Conservation (phyloP, 1,284 basidiomycete genomes). For the Trichosporon sp. region DNA sequence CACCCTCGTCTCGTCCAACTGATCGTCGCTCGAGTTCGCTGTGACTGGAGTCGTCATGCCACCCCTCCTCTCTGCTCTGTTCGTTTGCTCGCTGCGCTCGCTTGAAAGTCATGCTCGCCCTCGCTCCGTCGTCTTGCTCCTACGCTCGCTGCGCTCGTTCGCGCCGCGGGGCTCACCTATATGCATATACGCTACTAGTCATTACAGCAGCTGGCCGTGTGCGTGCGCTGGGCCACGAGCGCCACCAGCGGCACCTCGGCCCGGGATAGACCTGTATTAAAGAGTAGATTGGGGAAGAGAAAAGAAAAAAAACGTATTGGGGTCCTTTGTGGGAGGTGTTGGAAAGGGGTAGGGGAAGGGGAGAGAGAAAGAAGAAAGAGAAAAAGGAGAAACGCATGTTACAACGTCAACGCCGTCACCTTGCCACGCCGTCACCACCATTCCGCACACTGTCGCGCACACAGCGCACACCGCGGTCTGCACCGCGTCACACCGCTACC, state of each 20-base stretch:
- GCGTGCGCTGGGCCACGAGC: neutral
- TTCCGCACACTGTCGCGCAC: neutral
- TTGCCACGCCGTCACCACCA: neutral
- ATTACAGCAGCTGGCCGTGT: slow-evolving; percentile 7
- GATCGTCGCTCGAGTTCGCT: too few species aligned
- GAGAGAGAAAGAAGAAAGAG: neutral
- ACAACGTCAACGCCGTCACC: slow-evolving; percentile 9
- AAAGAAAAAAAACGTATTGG: neutral
- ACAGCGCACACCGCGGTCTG: neutral
- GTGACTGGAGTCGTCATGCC: too few species aligned
- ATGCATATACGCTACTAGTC: slow-evolving; percentile 18
- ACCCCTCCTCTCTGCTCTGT: too few species aligned
- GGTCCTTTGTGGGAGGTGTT: neutral
- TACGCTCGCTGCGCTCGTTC: neutral
- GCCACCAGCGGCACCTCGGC: neutral
- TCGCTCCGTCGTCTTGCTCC: too few species aligned
- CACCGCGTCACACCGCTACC: neutral
- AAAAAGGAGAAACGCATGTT: slow-evolving; percentile 14
- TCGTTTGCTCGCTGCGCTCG: too few species aligned
- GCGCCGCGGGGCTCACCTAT: neutral
- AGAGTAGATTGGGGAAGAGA: slow-evolving; percentile 3
- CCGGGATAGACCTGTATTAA: slow-evolving; percentile 19
- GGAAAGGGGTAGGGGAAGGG: neutral
- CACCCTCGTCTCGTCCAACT: too few species aligned
- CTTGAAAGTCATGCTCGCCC: neutral